Conservation (phyloP, 23 red algal genomes). For the Gracilaria domingensis region DNA sequence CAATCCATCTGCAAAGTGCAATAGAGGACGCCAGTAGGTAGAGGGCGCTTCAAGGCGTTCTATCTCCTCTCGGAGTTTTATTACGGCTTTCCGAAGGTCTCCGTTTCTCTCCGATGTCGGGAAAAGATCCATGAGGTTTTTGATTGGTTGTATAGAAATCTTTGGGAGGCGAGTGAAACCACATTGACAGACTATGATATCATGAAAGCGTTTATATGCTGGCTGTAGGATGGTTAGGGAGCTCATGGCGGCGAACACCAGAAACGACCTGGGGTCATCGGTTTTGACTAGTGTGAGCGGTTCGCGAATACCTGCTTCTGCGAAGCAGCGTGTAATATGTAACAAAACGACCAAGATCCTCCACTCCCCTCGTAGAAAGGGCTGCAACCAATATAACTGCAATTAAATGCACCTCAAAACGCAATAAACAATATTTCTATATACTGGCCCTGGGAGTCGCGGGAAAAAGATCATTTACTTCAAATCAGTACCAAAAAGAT, state of each 20-base stretch:
- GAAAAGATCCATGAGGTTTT: not conserved
- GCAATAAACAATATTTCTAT: no score
- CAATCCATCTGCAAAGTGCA: not conserved
- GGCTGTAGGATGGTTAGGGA: not conserved
- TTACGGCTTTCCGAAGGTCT: no score
- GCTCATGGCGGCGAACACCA: not conserved
- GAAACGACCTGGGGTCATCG: not conserved
- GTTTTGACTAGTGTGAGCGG: conserved; percentile 1
- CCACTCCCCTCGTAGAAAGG: no score
- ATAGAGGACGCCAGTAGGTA: not conserved
- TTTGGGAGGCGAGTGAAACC: not conserved
- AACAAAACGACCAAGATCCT: no score
- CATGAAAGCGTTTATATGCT: not conserved
- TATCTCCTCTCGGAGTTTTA: not conserved
- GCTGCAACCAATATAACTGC: no score
- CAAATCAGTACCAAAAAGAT: no score
- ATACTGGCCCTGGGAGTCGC: no score
- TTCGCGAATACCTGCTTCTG: not conserved
- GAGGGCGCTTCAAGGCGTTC: not conserved
- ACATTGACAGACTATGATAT: not conserved
- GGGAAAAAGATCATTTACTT: no score
- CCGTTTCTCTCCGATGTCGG: no score
- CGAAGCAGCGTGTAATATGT: no score
- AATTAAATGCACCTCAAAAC: no score
- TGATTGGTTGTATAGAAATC: not conserved